A percentile compares a stretch with the other conserved stretches of the same genome.
Conservation (phyloP, 331 rosid species). For the Arachis monticola region DNA sequence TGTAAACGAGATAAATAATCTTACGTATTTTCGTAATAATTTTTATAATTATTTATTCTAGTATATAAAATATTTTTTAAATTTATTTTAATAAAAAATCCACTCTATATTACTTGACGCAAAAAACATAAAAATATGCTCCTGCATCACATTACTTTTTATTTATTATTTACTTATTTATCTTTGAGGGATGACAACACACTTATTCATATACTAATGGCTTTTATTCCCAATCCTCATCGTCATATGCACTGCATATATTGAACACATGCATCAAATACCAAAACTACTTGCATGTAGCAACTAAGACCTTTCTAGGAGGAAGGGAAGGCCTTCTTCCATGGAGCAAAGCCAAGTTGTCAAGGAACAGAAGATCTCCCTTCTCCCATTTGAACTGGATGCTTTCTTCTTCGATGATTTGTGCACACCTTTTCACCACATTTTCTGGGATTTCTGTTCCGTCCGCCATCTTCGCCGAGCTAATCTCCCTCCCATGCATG, state of each 20-base stretch:
- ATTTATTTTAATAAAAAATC: too few species aligned
- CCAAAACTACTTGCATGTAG: constrained; percentile 67
- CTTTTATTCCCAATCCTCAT: constrained; percentile 7
- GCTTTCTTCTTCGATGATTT: constrained; percentile 92
- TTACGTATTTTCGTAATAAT: too few species aligned
- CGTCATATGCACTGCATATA: background rate
- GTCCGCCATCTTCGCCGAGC: constrained; percentile 78
- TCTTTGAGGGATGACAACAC: background rate
- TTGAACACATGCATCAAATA: background rate
- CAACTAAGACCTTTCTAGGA: constrained; percentile 75
- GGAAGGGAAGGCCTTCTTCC: constrained; percentile 94
- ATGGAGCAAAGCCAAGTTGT: constrained; percentile 82
- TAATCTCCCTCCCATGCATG: constrained; percentile 81
- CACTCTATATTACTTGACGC: too few species aligned
- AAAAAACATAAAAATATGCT: too few species aligned
- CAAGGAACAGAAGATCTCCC: constrained; percentile 85
- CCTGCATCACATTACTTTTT: too few species aligned
- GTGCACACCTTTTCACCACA: constrained; percentile 73
- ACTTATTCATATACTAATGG: background rate
- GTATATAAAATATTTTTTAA: too few species aligned
- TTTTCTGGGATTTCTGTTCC: constrained; percentile 66
- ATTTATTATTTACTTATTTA: too few species aligned
- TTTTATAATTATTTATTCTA: too few species aligned
- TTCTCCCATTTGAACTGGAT: constrained; percentile 85
- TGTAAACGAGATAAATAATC: too few species aligned